A percentile compares a stretch with the other conserved stretches of the same genome.
These are phyloP conservation scores for Polytrichum commune DNA, from an alignment of 225 moss, liverwort and hornwort genomes.

Conservation along the genomic window DNA sequence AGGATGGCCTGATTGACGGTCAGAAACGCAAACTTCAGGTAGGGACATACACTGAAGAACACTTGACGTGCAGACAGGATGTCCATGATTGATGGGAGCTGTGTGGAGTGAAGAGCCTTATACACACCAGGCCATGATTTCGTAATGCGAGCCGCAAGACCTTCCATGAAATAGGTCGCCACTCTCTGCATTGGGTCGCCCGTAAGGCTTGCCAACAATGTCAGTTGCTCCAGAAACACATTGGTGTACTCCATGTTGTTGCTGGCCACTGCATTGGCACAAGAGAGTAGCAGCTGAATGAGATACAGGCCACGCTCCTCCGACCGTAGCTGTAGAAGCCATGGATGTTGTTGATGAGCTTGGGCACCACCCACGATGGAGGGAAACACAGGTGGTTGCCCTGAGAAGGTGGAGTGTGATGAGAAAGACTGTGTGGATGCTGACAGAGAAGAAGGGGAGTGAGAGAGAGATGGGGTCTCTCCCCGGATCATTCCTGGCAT, in stretches of 20 bases:
- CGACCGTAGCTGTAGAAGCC: slow-evolving; percentile 33
- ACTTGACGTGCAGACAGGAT: slow-evolving; percentile 46
- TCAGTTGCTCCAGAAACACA: slow-evolving; percentile 45
- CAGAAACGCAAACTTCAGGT: slow-evolving; percentile 45
- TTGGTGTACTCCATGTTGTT: slow-evolving; percentile 51
- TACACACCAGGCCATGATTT: slow-evolving; percentile 51
- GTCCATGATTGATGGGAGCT: slow-evolving; percentile 37
- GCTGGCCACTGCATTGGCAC: slow-evolving; percentile 35
- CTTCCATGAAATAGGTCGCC: slow-evolving; percentile 54
- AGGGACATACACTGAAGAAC: slow-evolving; percentile 49
- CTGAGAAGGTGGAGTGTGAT: slow-evolving; percentile 18
- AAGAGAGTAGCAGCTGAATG: slow-evolving; percentile 42
- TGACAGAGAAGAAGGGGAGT: slow-evolving; percentile 27
- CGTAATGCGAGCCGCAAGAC: slow-evolving; percentile 44
- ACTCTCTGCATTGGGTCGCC: slow-evolving; percentile 56
- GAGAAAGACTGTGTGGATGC: slow-evolving; percentile 24
- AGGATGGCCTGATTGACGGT: slow-evolving; percentile 52
- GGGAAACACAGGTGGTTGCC: slow-evolving; percentile 29
- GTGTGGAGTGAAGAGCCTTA: slow-evolving; percentile 42
- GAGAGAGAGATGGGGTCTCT: slow-evolving; percentile 25
- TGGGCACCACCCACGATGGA: slow-evolving; percentile 10
- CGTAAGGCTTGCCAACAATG: slow-evolving; percentile 36
- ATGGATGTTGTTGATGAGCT: slow-evolving; percentile 10
- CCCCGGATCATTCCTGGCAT: slow-evolving; percentile 45
- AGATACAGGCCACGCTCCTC: slow-evolving; percentile 44